Base-by-base conservation (phyloP, 257 asterid genomes). In the Eustoma russellianum region DNA sequence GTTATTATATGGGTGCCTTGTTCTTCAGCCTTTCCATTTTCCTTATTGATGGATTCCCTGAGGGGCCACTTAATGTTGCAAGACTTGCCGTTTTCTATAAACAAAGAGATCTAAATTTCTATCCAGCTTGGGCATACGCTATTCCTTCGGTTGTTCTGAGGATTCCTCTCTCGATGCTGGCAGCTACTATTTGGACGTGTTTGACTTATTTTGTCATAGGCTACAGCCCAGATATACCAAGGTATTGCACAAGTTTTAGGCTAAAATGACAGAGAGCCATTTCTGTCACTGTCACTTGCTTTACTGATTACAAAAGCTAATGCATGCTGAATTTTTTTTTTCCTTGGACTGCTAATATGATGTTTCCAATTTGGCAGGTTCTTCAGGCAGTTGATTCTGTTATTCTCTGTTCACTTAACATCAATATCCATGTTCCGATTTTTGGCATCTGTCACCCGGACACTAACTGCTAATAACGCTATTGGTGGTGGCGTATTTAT, bases 121-220 rank as follows among this genome's bases (percentile, higher is more conserved):
- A 66, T 67, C 84, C 88, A 2, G 84, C 84, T 5, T 80, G 84
- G 88, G 88, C 82, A 11, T 77, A 55, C 58, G 68, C 77, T 46
- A 46, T 80, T 54, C 88, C 88, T 2, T 71, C 77, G 41, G 17
- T 74, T 50, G 67, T 80, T 53, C 59, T 77, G 47, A 80, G 70
- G 60, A 63, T 74, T 63, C 88, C 88, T 41, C 73, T 80, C 47
- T 80, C 88, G 6, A 15, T 80, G 43, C 46, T 80, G 46, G 76
- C 59, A 57, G 61, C 84, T 51, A 38, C 74, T 28, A 62, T 82
- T 15, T 85, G 89, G 89, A 79, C 93, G 16, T 34, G 63, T 64
- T 64, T 80, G 28, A 77, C 84, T 61, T 80, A 80, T 55, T 80
- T 71, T 24, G 74, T 60, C 28, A 69, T 77, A 18, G 88, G 88